Evolutionary conservation across 176 grass and related monocot species (phyloP).

Genomic region (Carex pumila): DNA sequence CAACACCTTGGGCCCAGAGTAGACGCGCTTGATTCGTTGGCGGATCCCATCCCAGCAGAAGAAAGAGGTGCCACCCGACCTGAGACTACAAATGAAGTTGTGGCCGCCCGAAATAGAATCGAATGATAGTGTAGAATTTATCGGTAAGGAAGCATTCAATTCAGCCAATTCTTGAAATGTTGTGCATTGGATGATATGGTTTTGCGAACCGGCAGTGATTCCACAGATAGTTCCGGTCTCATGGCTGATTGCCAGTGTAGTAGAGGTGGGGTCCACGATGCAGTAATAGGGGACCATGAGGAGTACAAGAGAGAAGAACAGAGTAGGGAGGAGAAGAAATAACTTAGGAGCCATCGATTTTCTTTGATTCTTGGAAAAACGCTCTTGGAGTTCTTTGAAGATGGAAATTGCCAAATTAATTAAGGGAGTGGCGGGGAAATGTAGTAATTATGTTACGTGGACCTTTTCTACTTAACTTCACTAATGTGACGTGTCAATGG

Average conservation of each 20-base stretch:
- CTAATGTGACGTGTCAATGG: neutral
- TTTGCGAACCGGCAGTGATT: neutral
- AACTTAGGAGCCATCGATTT: neutral
- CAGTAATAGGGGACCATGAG: neutral
- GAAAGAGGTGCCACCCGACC: conserved; percentile 20
- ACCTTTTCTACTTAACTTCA: neutral
- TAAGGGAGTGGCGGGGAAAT: neutral
- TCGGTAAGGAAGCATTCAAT: neutral
- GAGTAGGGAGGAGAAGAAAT: neutral
- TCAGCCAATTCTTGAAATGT: neutral
- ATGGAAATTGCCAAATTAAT: too few species aligned
- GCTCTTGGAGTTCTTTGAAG: neutral
- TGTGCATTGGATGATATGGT: conserved; percentile 14
- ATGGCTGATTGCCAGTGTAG: conserved; percentile 53
- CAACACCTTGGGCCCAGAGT: conserved; percentile 6
- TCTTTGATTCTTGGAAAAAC: neutral
- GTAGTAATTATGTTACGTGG: neutral
- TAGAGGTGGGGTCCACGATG: neutral
- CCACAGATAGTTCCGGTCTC: conserved; percentile 42
- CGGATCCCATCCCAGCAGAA: conserved; percentile 51
- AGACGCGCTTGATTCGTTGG: conserved; percentile 27
- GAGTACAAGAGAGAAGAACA: neutral
- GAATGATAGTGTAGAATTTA: conserved; percentile 25
- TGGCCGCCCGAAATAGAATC: conserved; percentile 42
- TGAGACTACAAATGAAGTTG: conserved; percentile 36